phyloP scores from a whole-genome alignment of 495 filamentous ascomycete genomes.

The Penicillium desertorum region DNA sequence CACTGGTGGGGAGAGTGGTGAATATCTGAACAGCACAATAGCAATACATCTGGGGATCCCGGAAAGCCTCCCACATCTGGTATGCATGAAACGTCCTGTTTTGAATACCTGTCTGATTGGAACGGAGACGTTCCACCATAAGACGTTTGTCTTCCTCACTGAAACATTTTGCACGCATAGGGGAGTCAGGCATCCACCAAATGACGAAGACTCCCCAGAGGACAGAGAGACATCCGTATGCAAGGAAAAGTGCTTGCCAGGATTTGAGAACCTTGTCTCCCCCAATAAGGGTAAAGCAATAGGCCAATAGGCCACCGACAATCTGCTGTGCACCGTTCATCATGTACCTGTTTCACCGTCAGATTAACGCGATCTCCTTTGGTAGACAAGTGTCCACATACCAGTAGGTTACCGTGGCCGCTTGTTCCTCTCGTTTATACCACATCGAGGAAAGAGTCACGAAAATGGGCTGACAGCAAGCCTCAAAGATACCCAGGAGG shows the following conservation, averaged over 20 bases:
- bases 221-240: conserved; percentile 55
- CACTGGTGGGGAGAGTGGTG: conserved; percentile 67
- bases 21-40: conserved; percentile 58
- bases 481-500: conserved; percentile 67
- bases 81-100: conserved; percentile 50
- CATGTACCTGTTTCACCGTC: conserved; percentile 50
- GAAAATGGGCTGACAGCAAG: conserved; percentile 58
- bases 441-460: conserved; percentile 68
- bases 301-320: conserved; percentile 55
- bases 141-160: conserved; percentile 50
- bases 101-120: conserved; percentile 56
- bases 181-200: conserved; percentile 50
- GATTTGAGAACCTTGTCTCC: conserved; percentile 41
- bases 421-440: conserved; percentile 69
- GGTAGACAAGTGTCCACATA: conserved; percentile 20
- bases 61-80: conserved; percentile 46
- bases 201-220: conserved; percentile 51
- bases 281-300: conserved; percentile 57
- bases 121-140: conserved; percentile 49
- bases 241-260: conserved; percentile 62
- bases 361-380: conserved; percentile 1
- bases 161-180: conserved; percentile 51
- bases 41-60: conserved; percentile 47
- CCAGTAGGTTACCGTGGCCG: conserved; percentile 65
- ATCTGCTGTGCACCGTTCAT: conserved; percentile 62